Evolutionary conservation across 768 basidiomycete genomes (phyloP), one percentile per base, ranked within the genome.

Genomic region (Hortiboletus campestris): DNA sequence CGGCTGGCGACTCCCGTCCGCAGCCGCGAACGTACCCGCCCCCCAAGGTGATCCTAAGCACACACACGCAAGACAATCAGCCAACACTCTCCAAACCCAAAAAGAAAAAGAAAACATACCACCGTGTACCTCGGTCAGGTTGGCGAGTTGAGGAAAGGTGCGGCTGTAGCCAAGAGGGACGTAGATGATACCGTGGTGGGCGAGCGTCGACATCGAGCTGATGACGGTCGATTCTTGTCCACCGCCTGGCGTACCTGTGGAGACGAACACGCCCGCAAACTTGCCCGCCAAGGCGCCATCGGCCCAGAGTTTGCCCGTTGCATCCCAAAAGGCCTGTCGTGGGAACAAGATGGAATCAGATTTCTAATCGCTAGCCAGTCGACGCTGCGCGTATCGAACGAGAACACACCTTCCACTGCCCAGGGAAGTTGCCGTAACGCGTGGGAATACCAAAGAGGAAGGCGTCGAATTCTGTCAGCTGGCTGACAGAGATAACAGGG

Each of bases 191-290:
- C 89, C 89, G 58, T 90, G 88, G 67, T 94, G 90, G 9, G 78
- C 71, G 55, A 92, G 66, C 49, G 86, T 82, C 53, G 80, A 81
- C 68, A 89, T 63, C 52, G 74, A 60, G 56, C 66, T 76, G 51
- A 84, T 55, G 49, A 75, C 74, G 8, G 86, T 88, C 12, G 75
- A 55, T 65, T 86, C 88, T 58, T 93, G 91, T 20, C 92, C 92
- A 58, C 92, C 90, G 56, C 91, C 89, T 11, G 76, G 81, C 16
- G 78, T 73, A 0, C 78, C 87, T 1, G 87, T 85, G 22, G 86
- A 86, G 44, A 90, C 82, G 76, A 93, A 94, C 46, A 83, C 73
- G n/a, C 84, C 79, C 0, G 80, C 91, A 60, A 83, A 85, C 67
- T 94, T 95, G 62, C 91, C 91, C 17, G 76, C 69, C 49, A 94